Conservation (phyloP, 805 yeast species). For the Candida maesae region DNA sequence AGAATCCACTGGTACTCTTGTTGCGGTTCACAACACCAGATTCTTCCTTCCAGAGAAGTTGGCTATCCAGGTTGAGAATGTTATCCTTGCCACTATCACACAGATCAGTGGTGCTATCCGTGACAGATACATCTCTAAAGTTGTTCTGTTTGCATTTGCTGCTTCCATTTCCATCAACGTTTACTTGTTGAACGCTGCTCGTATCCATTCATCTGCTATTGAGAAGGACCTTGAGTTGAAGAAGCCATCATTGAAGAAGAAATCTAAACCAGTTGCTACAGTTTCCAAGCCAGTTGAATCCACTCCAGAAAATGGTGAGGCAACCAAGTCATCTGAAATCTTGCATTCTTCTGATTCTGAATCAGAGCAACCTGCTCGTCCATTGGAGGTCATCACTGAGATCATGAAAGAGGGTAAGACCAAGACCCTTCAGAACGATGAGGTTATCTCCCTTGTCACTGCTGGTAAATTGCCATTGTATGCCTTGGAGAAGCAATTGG, state of each 20-base stretch:
- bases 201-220: slow-evolving; percentile 48
- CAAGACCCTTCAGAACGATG: slow-evolving; percentile 62
- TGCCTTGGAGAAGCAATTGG: slow-evolving; percentile 89
- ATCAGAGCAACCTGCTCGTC: slow-evolving; percentile 37
- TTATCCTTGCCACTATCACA: slow-evolving; percentile 46
- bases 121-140: slow-evolving; percentile 77
- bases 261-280: slow-evolving; percentile 33
- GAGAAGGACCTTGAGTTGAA: slow-evolving; percentile 22
- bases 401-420: slow-evolving; percentile 70
- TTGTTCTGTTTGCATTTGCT: slow-evolving; percentile 66
- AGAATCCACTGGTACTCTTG: slow-evolving; percentile 46
- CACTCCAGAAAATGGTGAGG: slow-evolving; percentile 14
- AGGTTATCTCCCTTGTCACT: slow-evolving; percentile 66
- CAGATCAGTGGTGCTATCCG: slow-evolving; percentile 64
- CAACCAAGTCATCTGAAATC: slow-evolving; percentile 24
- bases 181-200: slow-evolving; percentile 83
- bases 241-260: slow-evolving; percentile 30
- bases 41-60: slow-evolving; percentile 55
- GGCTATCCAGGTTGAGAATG: slow-evolving; percentile 60
- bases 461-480: slow-evolving; percentile 84
- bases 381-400: slow-evolving; percentile 61
- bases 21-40: slow-evolving; percentile 54
- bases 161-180: slow-evolving; percentile 77
- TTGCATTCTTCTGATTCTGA: slow-evolving; percentile 33
- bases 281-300: slow-evolving; percentile 21